A percentile compares a stretch with the other conserved stretches of the same genome.
phyloP scores from a whole-genome alignment of 495 filamentous ascomycete species.

The Lophium mytilinum region DNA sequence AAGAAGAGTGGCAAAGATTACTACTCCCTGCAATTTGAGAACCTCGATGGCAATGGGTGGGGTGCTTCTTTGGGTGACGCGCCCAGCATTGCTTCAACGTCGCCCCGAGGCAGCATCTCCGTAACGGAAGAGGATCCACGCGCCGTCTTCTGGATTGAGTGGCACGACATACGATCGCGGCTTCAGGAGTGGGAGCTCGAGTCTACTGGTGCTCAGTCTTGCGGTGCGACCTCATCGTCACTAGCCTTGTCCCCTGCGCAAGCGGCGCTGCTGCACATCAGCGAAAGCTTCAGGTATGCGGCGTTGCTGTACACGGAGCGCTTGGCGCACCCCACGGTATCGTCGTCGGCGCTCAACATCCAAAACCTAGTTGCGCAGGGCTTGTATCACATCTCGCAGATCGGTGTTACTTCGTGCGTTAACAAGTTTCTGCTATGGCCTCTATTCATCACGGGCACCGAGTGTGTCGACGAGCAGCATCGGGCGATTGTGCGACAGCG shows the following conservation, averaged over 20 bases:
- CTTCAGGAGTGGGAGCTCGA: constrained; percentile 80
- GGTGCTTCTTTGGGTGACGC: constrained; percentile 26
- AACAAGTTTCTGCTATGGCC: constrained; percentile 95
- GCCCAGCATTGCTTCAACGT: constrained; percentile 34
- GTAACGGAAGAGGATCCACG: constrained; percentile 41
- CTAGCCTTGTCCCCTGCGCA: constrained; percentile 37
- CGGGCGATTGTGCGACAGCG: constrained; percentile 67
- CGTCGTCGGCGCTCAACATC: constrained; percentile 69
- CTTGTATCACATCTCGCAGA: constrained; percentile 69
- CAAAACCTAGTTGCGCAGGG: constrained; percentile 74
- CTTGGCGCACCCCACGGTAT: constrained; percentile 66
- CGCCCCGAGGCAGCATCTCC: constrained; percentile 38
- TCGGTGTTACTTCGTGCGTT: constrained; percentile 54
- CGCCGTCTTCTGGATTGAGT: constrained; percentile 73
- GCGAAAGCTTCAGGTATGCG: constrained; percentile 82
- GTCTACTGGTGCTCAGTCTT: constrained; percentile 16
- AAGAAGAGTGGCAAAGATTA: constrained; percentile 32
- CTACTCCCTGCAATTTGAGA: constrained; percentile 47
- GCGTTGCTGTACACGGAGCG: constrained; percentile 88
- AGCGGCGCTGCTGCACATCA: constrained; percentile 51
- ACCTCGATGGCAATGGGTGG: constrained; percentile 60
- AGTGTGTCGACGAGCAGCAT: constrained; percentile 77
- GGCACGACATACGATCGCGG: constrained; percentile 65
- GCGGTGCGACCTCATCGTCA: constrained; percentile 29
- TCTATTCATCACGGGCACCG: constrained; percentile 81